Base-by-base conservation (phyloP, 2,329 filamentous ascomycete species). In the Aspergillus calidoustus region DNA sequence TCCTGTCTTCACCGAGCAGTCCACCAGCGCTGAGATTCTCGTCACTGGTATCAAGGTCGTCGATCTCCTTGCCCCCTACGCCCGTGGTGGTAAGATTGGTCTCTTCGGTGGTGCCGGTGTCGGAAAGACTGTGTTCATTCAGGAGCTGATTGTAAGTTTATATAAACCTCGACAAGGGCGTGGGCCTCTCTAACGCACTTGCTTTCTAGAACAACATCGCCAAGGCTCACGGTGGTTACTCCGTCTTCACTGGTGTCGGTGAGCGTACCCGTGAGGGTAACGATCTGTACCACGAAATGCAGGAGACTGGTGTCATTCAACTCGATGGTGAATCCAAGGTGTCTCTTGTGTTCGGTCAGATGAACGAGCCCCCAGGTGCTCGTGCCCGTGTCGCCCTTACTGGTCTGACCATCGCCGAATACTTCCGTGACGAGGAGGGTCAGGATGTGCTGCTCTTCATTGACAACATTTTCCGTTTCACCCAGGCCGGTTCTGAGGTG, bases 201-300 rank as follows among this genome's bases (percentile, higher is more conserved):
- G 30, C 22, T 41, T 13, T 44, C 3, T 71, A 89, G 87, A 99
- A 99, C 93, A 99, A 99, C 91, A 98, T 99, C 80, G 95, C 95
- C 85, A 98, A 98, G 89, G 95, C 95, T 75, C 95, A 99, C 87
- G 95, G 95, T 96, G 95, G 95, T 96, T 99, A 96, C 91, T 99
- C 95, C 72, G 95, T 99, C 81, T 99, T 99, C 91, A 97, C 93
- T 80, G 95, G 95, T 94, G 95, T 99, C 84, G 95, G 95, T 82
- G 95, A 99, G 91, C 94, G 95, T 87, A 99, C 95, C 80, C 95
- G 95, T 92, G 95, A 99, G 90, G 95, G 95, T 89, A 99, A 99
- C 89, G 95, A 99, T 90, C 84, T 99, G 87, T 99, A 99, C 91
- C 94, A 99, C 86, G 95, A 99, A 89, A 99, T 99, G 95, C 95